These are phyloP conservation scores for Phialocephala sp. DNA, from an alignment of 2,329 filamentous ascomycete genomes.

Conservation along the genomic window DNA sequence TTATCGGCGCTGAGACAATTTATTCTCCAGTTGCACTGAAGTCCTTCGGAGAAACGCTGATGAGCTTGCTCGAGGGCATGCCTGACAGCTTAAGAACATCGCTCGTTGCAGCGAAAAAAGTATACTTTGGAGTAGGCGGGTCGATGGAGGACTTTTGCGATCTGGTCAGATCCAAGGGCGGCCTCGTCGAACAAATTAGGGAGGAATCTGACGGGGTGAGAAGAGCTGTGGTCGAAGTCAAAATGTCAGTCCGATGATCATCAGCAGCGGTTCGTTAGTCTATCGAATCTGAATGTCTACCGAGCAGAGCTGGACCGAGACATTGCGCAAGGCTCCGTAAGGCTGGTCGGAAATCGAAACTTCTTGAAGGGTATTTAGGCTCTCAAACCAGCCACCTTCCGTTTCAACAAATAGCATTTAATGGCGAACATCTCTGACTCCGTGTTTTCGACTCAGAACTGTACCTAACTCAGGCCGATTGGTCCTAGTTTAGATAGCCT, in stretches of 20 bases:
- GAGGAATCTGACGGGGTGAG: constrained; percentile 67
- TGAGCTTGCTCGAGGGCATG: constrained; percentile 58
- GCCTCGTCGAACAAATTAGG: constrained; percentile 54
- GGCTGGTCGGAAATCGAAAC: background rate
- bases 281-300: too few species aligned
- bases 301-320: background rate
- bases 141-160: constrained; percentile 77
- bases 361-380: background rate
- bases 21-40: constrained; percentile 76
- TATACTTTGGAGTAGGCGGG: constrained; percentile 86
- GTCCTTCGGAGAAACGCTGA: constrained; percentile 71
- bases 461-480: background rate
- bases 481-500: constrained; percentile 2
- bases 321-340: background rate
- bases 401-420: background rate
- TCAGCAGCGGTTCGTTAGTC: background rate
- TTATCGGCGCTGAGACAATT: constrained; percentile 82
- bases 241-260: constrained; percentile 18
- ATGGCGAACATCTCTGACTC: background rate
- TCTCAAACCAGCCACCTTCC: too few species aligned
- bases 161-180: constrained; percentile 55
- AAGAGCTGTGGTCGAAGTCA: constrained; percentile 59
- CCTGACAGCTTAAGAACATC: constrained; percentile 50
- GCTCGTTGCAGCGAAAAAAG: constrained; percentile 75
- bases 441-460: background rate